Evolutionary conservation across 176 grass and related monocot species (phyloP).

Genomic region (Hordeum marinum): DNA sequence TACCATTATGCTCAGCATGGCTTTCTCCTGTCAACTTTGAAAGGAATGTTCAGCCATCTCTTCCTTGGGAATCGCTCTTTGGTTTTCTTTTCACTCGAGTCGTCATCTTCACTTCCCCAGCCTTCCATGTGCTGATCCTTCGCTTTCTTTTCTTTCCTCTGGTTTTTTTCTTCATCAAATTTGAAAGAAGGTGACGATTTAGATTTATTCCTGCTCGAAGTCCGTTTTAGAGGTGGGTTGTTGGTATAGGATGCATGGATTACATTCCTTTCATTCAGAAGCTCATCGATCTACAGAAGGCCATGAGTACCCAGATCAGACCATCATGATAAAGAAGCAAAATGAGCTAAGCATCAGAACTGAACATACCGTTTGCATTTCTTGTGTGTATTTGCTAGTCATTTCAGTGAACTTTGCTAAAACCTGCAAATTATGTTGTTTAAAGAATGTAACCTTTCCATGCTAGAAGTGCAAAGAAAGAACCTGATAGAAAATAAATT

Average conservation of each 20-base stretch:
- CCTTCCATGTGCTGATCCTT: conserved; percentile 48
- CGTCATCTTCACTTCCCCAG: conserved; percentile 34
- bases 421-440: conserved; percentile 39
- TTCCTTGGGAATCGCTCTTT: conserved; percentile 54
- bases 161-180: conserved; percentile 35
- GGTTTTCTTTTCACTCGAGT: conserved; percentile 48
- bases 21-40: conserved; percentile 94
- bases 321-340: not conserved
- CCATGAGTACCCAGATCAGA: not conserved
- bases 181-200: conserved; percentile 48
- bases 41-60: conserved; percentile 84
- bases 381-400: conserved; percentile 92
- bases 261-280: conserved; percentile 78
- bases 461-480: not conserved
- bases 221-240: conserved; percentile 61
- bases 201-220: conserved; percentile 55
- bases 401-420: conserved; percentile 91
- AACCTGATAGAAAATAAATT: not conserved
- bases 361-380: conserved; percentile 78
- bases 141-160: conserved; percentile 50
- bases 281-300: conserved; percentile 60
- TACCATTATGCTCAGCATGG: conserved; percentile 57
- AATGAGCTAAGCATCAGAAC: conserved; percentile 5
- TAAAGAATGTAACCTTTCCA: not conserved
- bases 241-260: conserved; percentile 89